Evolutionary conservation across 2,329 filamentous ascomycete genomes (phyloP).

Genomic region (Colletotrichum horii): DNA sequence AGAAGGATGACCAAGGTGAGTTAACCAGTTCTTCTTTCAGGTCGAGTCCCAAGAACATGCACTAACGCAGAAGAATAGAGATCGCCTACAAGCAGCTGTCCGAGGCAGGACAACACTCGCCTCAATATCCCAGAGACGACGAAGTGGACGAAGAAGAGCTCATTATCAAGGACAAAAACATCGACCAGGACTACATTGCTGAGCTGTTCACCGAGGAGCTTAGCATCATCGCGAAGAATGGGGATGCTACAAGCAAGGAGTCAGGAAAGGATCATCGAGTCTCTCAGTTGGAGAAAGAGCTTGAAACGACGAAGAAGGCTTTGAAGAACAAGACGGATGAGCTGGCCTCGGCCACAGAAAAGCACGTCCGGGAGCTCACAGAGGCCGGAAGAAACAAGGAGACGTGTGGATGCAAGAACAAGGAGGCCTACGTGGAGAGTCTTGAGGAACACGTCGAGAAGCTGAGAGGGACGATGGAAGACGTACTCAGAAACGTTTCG

Average conservation of each 20-base stretch:
- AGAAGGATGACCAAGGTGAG: too few relatives aligned
- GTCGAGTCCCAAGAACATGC: too few relatives aligned
- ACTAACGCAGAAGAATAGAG: too few relatives aligned
- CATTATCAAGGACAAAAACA: fast-evolving
- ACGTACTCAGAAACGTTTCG: not conserved
- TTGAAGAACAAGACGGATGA: not conserved
- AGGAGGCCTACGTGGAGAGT: fast-evolving
- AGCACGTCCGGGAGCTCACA: not conserved
- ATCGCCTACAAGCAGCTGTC: too few relatives aligned
- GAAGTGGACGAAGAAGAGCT: too few relatives aligned
- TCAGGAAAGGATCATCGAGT: fast-evolving
- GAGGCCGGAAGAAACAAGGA: fast-evolving
- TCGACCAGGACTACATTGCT: too few relatives aligned
- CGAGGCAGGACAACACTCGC: too few relatives aligned
- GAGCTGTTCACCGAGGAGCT: too few relatives aligned
- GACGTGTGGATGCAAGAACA: not conserved
- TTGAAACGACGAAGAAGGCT: fast-evolving
- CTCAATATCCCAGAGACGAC: too few relatives aligned
- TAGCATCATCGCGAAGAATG: fast-evolving
- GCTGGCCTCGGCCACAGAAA: not conserved
- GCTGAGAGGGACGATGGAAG: not conserved
- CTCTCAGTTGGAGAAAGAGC: not conserved
- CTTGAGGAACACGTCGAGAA: not conserved
- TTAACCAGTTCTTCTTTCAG: too few relatives aligned
- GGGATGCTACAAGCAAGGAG: not conserved